phyloP scores from a whole-genome alignment of 441 rosid genomes.

The Bruguiera hainesii region DNA sequence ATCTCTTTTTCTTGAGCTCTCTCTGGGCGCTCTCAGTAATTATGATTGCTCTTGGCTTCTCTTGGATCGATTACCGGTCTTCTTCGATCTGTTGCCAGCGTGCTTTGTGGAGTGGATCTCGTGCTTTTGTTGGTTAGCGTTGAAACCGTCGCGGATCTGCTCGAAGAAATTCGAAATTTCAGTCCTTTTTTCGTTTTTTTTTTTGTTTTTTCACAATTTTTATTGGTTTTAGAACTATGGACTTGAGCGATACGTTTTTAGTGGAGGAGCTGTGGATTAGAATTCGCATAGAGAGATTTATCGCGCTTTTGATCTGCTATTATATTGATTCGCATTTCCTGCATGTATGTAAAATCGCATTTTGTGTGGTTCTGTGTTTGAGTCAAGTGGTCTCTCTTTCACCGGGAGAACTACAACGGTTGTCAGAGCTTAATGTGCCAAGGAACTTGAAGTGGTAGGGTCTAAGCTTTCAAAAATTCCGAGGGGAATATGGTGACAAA shows the following conservation, averaged over 20 bases:
- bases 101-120: background rate
- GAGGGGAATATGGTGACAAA: too few relatives aligned
- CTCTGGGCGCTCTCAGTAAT: background rate
- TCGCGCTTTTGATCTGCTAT: conserved; percentile 6
- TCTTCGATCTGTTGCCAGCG: conserved; percentile 4
- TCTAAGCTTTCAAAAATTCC: too few relatives aligned
- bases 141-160: conserved; percentile 28
- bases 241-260: too few relatives aligned
- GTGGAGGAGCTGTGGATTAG: background rate
- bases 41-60: background rate
- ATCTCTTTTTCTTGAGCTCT: background rate
- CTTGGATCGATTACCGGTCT: background rate
- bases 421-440: too few relatives aligned
- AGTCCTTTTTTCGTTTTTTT: background rate
- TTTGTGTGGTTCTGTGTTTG: too few relatives aligned
- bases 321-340: background rate
- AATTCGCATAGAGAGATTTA: background rate
- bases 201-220: background rate
- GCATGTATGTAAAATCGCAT: too few relatives aligned
- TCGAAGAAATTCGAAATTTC: background rate
- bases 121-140: conserved; percentile 2
- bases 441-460: too few relatives aligned
- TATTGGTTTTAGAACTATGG: background rate
- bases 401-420: too few relatives aligned
- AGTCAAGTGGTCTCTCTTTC: too few relatives aligned